A percentile compares a stretch with the other conserved stretches of the same genome.
phyloP scores from a whole-genome alignment of 257 asterid genomes.

The Solanum acaule region DNA sequence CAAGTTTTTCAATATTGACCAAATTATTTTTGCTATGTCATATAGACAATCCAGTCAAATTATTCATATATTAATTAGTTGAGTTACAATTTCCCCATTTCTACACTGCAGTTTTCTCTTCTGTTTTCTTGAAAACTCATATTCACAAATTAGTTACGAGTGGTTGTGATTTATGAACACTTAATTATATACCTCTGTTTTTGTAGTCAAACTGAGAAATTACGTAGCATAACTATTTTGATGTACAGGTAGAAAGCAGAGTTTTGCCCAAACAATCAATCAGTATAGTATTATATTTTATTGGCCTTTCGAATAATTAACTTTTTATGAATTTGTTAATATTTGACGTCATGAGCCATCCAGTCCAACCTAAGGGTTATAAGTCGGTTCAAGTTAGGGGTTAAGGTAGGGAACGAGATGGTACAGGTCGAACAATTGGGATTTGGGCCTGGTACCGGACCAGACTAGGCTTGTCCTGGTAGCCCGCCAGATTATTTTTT shows the following conservation, averaged over 20 bases:
- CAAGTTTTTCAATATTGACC: not conserved
- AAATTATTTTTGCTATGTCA: not conserved
- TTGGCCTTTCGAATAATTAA: no score
- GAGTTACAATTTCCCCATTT: not conserved
- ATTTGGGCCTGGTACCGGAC: no score
- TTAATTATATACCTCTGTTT: not conserved
- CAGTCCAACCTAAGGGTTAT: conserved; percentile 1
- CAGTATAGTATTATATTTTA: no score
- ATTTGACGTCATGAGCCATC: not conserved
- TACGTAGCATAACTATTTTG: not conserved
- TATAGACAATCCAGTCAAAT: not conserved
- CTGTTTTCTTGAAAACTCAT: not conserved
- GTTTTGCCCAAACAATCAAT: not conserved
- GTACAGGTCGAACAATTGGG: no score
- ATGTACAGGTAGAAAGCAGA: not conserved
- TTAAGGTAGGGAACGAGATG: not conserved
- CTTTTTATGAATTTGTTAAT: not conserved
- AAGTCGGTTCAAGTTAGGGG: not conserved
- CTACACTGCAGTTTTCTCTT: not conserved
- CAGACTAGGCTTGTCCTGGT: no score
- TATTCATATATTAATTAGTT: not conserved
- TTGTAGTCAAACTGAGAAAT: not conserved
- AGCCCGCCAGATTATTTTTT: no score
- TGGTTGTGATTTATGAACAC: not conserved
- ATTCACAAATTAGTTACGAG: not conserved